Percentiles rank a stretch among this genome's conserved stretches.
These are phyloP conservation scores for Suillus spraguei DNA, from an alignment of 768 basidiomycete species.

Conservation along the genomic window DNA sequence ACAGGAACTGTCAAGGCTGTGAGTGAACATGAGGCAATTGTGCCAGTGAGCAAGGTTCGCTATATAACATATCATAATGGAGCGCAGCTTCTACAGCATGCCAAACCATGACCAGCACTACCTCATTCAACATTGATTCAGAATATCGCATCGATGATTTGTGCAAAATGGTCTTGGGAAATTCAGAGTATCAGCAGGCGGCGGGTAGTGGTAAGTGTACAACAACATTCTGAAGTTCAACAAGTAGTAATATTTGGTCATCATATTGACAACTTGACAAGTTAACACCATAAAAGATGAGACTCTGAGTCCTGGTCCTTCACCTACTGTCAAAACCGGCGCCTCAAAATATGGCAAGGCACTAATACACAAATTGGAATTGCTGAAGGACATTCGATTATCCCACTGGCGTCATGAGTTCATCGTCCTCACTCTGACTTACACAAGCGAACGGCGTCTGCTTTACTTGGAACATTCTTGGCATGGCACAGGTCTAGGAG, in stretches of 20 bases:
- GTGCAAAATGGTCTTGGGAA: background rate
- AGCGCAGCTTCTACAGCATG: background rate
- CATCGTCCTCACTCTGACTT: slow-evolving; percentile 3
- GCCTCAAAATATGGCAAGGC: background rate
- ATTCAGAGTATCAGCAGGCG: background rate
- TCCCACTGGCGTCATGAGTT: slow-evolving; percentile 7
- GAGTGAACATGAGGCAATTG: background rate
- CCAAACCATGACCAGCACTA: background rate
- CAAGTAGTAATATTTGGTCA: background rate
- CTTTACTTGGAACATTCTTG: slow-evolving; percentile 7
- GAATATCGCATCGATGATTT: slow-evolving; percentile 1
- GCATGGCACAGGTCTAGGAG: slow-evolving; percentile 1
- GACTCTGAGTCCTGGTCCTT: background rate
- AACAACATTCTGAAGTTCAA: background rate
- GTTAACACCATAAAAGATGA: background rate
- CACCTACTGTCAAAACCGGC: background rate
- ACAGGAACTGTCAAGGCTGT: background rate
- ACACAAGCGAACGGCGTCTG: background rate
- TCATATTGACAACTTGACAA: background rate
- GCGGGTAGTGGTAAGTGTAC: background rate
- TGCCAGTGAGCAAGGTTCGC: background rate
- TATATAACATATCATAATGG: too few species aligned
- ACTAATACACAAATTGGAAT: slow-evolving; percentile 2
- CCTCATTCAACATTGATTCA: background rate
- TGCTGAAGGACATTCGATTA: background rate